Base-by-base conservation (phyloP, 2,329 filamentous ascomycete species). In the Exophiala oligosperma region DNA sequence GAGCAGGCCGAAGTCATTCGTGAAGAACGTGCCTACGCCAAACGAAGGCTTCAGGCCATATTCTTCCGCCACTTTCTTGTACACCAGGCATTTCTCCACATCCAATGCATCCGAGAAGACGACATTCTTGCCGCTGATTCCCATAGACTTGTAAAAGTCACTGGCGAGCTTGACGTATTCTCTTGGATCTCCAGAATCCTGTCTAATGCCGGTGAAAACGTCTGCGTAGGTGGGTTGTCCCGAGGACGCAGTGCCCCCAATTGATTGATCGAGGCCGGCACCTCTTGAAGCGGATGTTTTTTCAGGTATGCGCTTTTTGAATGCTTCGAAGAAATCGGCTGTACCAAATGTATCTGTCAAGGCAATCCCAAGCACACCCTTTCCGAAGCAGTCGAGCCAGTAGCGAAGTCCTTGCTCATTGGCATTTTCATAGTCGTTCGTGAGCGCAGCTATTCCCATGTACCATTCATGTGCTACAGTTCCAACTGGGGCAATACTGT, bases 401-500 rank as follows among this genome's bases (percentile, higher is more conserved):
- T 95, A 91, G 57, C 85, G 81, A 66, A 99, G 77, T 0, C 91
- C 92, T 63, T 88, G 82, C 72, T 96, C 91, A 38, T 92, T 96
- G 2, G 94, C 92, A 61, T 83, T 81, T 66, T 85, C 83, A 71
- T 99, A 99, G 74, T 97, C 84, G 62, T 91, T 83, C 3, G 88
- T 90, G 66, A 97, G 91, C 40, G 94, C 92, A 0, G 94, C 94
- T 62, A 96, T 93, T 43, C 91, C 92, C 94, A 99, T 99, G 79
- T 97, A 97, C 94, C 94, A 99, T 76, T 99, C 94, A 70, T 99
- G 94, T 0, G 94, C 94, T 1, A 91, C 87, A 0, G 94, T 99
- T 4, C 94, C 94, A 11, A 97, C 84, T 0, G 94, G 92, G 2
- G 85, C 78, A 47, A 97, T 85, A 46, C 85, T 86, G 74, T 96